These are phyloP conservation scores for Pilobolus umbonatus DNA, from an alignment of 192 early-diverging fungal species.

Conservation along the genomic window DNA sequence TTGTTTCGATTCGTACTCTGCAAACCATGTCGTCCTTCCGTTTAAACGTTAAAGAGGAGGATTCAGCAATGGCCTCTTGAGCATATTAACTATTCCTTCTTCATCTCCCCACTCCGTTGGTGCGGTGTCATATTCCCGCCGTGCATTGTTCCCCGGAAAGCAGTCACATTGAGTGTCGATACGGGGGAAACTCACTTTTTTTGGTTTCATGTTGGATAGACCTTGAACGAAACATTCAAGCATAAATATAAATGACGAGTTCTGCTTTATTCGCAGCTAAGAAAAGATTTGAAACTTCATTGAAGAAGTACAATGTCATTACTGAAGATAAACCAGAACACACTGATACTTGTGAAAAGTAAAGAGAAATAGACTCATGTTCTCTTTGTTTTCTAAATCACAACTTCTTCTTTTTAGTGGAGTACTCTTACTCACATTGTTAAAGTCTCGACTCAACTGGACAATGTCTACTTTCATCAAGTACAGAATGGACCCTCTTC, in stretches of 20 bases:
- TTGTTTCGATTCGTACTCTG: slow-evolving; percentile 14
- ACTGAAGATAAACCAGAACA: not conserved
- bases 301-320: slow-evolving; percentile 14
- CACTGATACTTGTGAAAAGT: not conserved
- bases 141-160: not conserved
- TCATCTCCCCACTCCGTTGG: not conserved
- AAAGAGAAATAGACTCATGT: not conserved
- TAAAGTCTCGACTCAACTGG: slow-evolving; percentile 39
- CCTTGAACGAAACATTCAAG: too few relatives aligned
- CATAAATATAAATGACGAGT: too few relatives aligned
- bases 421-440: slow-evolving; percentile 31
- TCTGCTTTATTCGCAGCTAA: slow-evolving; percentile 22
- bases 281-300: slow-evolving; percentile 16
- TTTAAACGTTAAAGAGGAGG: slow-evolving; percentile 2
- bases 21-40: slow-evolving; percentile 7
- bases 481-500: slow-evolving; percentile 23
- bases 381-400: not conserved
- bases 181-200: not conserved
- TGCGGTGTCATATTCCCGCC: not conserved
- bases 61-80: not conserved
- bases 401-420: slow-evolving; percentile 24
- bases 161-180: not conserved
- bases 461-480: slow-evolving; percentile 29
- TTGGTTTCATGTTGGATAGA: slow-evolving; percentile 20
- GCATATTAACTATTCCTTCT: not conserved